A percentile compares a stretch with the other conserved stretches of the same genome.
These are phyloP conservation scores for Calocybe gangraenosa DNA, from an alignment of 768 basidiomycete genomes.

Conservation along the genomic window DNA sequence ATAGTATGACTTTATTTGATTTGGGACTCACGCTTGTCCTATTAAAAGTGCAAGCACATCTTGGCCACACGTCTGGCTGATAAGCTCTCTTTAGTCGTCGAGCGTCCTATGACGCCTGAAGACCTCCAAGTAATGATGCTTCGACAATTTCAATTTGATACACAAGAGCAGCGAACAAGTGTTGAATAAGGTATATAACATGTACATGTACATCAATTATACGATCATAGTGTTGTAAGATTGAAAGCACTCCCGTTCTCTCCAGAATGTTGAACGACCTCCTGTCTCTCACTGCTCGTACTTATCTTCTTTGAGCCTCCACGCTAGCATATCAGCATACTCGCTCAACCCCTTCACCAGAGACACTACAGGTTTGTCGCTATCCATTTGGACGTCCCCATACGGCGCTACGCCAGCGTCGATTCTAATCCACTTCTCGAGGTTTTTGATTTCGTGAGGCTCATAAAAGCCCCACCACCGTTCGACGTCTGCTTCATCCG, in stretches of 20 bases:
- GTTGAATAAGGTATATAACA: no score
- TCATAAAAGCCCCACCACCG: conserved; percentile 80
- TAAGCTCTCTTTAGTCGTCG: conserved; percentile 45
- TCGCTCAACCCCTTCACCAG: conserved; percentile 54
- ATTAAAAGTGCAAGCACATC: conserved; percentile 71
- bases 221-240: no score
- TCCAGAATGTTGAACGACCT: no score
- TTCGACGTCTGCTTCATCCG: conserved; percentile 37
- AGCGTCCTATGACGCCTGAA: conserved; percentile 41
- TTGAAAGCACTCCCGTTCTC: no score
- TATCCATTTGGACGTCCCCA: conserved; percentile 19
- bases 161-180: background rate
- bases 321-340: conserved; percentile 58
- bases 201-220: no score
- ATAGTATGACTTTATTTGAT: conserved; percentile 8
- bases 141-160: conserved; percentile 26
- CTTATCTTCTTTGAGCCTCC: conserved; percentile 43
- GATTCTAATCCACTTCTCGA: conserved; percentile 62
- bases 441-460: conserved; percentile 56
- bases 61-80: conserved; percentile 62
- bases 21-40: background rate
- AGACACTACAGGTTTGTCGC: conserved; percentile 7
- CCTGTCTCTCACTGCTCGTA: conserved; percentile 16
- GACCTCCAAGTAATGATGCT: conserved; percentile 44
- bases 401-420: conserved; percentile 36